phyloP scores from a whole-genome alignment of 129 eudicot genomes.

The Pittosporum tobira region DNA sequence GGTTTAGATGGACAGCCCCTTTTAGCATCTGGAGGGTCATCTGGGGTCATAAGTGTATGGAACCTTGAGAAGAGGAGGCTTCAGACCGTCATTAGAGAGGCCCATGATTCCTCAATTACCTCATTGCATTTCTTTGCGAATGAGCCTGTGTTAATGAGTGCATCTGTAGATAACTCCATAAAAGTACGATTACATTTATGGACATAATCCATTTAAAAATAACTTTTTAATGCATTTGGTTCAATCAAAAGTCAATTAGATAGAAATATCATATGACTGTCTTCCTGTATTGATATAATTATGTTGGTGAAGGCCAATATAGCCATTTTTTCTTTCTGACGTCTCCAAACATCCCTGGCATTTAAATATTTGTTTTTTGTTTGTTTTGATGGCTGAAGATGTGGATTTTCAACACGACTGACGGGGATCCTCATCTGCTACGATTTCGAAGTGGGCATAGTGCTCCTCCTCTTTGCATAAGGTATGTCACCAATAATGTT shows the following conservation, averaged over 20 bases:
- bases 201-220: not conserved
- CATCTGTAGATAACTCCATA: slow-evolving; percentile 86
- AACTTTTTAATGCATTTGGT: not conserved
- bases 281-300: not conserved
- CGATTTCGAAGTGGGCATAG: slow-evolving; percentile 97
- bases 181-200: slow-evolving; percentile 28
- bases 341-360: too few relatives aligned
- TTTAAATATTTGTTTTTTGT: too few relatives aligned
- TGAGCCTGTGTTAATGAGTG: slow-evolving; percentile 92
- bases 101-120: slow-evolving; percentile 70
- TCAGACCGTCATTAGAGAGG: slow-evolving; percentile 77
- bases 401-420: slow-evolving; percentile 95
- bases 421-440: slow-evolving; percentile 88
- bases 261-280: not conserved
- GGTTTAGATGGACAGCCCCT: slow-evolving; percentile 83
- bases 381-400: slow-evolving; percentile 29
- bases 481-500: slow-evolving; percentile 13
- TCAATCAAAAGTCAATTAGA: not conserved
- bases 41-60: slow-evolving; percentile 95
- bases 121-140: slow-evolving; percentile 83
- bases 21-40: slow-evolving; percentile 96
- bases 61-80: slow-evolving; percentile 89
- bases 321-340: slow-evolving; percentile 5
- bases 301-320: too few relatives aligned
- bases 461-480: slow-evolving; percentile 92